A percentile compares a stretch with the other conserved stretches of the same genome.
Conservation (phyloP, 306 rosid species). For the Prunus salicina region DNA sequence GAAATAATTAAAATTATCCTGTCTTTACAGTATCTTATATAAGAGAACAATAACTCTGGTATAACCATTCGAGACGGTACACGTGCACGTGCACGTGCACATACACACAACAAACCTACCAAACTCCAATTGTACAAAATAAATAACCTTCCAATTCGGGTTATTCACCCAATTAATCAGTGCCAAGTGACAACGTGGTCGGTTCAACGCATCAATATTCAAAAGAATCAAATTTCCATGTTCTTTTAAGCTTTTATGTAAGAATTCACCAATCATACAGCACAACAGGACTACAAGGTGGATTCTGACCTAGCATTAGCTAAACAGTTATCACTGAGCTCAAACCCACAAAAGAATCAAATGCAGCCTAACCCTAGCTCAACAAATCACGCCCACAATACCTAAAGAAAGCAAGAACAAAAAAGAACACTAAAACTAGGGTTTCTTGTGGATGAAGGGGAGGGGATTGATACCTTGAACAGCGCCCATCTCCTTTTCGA, state of each 20-base stretch:
- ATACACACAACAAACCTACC: neutral
- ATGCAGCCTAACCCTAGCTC: constrained; percentile 8
- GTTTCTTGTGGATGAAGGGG: neutral
- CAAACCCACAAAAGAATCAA: neutral
- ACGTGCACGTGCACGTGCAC: neutral
- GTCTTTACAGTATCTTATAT: neutral
- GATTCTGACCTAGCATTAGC: neutral
- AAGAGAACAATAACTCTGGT: neutral
- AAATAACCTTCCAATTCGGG: neutral
- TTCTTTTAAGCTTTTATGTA: neutral
- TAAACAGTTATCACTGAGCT: neutral
- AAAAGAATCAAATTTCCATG: neutral
- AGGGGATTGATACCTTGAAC: constrained; percentile 59
- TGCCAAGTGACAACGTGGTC: neutral
- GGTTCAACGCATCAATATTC: neutral
- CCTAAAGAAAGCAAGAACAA: neutral
- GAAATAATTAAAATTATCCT: neutral
- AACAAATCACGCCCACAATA: neutral
- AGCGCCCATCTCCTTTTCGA: constrained; percentile 98
- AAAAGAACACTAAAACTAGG: neutral
- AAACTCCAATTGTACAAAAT: neutral
- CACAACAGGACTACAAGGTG: neutral
- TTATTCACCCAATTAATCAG: neutral
- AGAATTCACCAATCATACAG: neutral
- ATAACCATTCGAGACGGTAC: neutral